These are phyloP conservation scores for Cryptococcus jaspeensis DNA, from an alignment of 1,284 basidiomycete genomes.

Conservation along the genomic window DNA sequence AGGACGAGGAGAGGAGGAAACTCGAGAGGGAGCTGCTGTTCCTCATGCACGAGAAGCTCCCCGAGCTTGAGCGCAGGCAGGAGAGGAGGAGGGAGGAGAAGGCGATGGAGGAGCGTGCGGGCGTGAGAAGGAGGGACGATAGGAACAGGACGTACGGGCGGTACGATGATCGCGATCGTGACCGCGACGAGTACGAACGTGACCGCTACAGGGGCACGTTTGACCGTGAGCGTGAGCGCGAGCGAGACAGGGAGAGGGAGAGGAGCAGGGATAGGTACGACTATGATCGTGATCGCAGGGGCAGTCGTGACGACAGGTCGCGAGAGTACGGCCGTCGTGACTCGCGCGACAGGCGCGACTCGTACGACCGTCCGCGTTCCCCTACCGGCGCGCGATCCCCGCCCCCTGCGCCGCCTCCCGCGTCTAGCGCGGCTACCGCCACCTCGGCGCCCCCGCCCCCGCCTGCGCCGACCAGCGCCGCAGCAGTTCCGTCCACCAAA, in stretches of 20 bases:
- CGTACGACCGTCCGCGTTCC: slow-evolving; percentile 29
- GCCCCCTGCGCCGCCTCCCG: slow-evolving; percentile 34
- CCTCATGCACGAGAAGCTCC: slow-evolving; percentile 87
- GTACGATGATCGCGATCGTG: slow-evolving; percentile 56
- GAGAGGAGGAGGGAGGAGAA: slow-evolving; percentile 74
- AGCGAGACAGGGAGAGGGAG: slow-evolving; percentile 43
- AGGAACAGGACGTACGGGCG: slow-evolving; percentile 78
- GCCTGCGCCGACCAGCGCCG: slow-evolving; percentile 56
- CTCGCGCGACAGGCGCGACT: slow-evolving; percentile 25
- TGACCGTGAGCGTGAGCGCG: slow-evolving; percentile 42
- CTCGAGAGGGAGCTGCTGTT: slow-evolving; percentile 85
- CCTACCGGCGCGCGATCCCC: slow-evolving; percentile 26
- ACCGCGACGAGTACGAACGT: slow-evolving; percentile 38
- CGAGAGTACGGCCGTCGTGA: slow-evolving; percentile 48
- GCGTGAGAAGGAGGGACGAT: slow-evolving; percentile 75
- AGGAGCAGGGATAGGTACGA: slow-evolving; percentile 50
- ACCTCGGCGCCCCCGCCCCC: slow-evolving; percentile 50
- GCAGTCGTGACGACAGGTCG: slow-evolving; percentile 39
- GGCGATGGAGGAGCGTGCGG: slow-evolving; percentile 74
- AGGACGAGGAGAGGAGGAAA: slow-evolving; percentile 81
- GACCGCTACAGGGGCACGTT: slow-evolving; percentile 49
- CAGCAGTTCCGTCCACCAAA: slow-evolving; percentile 60
- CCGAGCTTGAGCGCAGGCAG: slow-evolving; percentile 83
- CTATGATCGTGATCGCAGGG: slow-evolving; percentile 31
- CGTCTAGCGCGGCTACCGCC: slow-evolving; percentile 28